These are phyloP conservation scores for Emericellopsis cladophorae DNA, from an alignment of 2,329 filamentous ascomycete genomes.

Conservation along the genomic window DNA sequence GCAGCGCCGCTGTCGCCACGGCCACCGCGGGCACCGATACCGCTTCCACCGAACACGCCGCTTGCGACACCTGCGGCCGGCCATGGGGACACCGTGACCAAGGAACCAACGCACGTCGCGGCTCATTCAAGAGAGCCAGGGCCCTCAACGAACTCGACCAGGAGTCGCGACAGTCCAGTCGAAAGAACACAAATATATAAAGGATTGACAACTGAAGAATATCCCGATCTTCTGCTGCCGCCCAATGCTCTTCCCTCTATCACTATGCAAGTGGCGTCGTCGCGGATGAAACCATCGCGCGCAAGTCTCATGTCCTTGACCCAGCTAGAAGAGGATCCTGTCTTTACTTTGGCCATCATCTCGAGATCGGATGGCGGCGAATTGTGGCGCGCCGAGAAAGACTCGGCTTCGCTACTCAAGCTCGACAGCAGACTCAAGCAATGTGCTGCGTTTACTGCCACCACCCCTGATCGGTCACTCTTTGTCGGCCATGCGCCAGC, in stretches of 20 bases:
- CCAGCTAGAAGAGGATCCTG: constrained; percentile 78
- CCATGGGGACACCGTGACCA: background rate
- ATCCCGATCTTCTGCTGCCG: constrained; percentile 71
- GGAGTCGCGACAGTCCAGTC: constrained; percentile 15
- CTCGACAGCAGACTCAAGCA: constrained; percentile 74
- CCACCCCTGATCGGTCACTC: constrained; percentile 69
- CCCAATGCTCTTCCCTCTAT: constrained; percentile 84
- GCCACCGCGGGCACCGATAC: constrained; percentile 60
- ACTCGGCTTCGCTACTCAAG: constrained; percentile 65
- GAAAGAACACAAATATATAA: constrained; percentile 50
- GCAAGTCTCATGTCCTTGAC: constrained; percentile 72
- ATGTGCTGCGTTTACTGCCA: constrained; percentile 57
- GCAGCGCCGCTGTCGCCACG: constrained; percentile 56
- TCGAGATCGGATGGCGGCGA: constrained; percentile 65
- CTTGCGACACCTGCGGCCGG: constrained; percentile 24
- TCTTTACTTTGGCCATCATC: constrained; percentile 82
- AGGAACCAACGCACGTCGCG: constrained; percentile 1
- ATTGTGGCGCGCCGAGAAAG: constrained; percentile 91
- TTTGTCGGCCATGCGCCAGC: constrained; percentile 91
- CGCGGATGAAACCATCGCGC: constrained; percentile 83
- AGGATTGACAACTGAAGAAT: constrained; percentile 73
- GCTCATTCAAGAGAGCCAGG: background rate
- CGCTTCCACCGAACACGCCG: constrained; percentile 57
- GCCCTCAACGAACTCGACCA: background rate
- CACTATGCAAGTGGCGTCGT: constrained; percentile 78